Conservation (phyloP, 345 rosid genomes). For the Citrus reticulata region DNA sequence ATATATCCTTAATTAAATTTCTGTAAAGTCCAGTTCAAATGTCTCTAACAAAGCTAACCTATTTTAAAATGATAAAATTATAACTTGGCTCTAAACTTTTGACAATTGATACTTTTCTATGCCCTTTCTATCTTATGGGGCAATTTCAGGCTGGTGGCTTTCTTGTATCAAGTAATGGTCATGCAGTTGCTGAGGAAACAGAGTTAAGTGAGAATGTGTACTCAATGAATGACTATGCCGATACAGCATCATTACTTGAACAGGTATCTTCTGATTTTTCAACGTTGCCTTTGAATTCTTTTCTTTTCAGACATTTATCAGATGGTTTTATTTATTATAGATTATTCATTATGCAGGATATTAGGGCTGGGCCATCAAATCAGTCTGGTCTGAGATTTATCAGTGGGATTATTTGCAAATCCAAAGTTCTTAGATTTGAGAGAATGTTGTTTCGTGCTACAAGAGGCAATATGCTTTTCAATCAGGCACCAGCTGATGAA, state of each 20-base stretch:
- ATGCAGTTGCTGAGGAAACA: constrained; percentile 56
- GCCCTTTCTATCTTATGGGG: constrained; percentile 4
- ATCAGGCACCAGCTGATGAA: constrained; percentile 86
- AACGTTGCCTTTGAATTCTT: constrained; percentile 13
- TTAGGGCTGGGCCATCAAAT: constrained; percentile 54
- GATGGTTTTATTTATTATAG: constrained; percentile 15
- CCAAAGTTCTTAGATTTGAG: constrained; percentile 73
- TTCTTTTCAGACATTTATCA: constrained; percentile 17
- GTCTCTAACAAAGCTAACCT: neutral
- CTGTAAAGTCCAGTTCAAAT: neutral
- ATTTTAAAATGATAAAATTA: neutral
- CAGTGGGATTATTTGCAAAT: constrained; percentile 77
- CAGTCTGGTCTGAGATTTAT: constrained; percentile 86
- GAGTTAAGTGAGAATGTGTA: constrained; percentile 73
- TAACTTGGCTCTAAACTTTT: neutral
- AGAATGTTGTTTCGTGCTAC: constrained; percentile 97
- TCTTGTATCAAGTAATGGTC: constrained; percentile 75
- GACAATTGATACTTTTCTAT: neutral
- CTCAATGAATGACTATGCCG: constrained; percentile 46
- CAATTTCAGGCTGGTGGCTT: constrained; percentile 70
- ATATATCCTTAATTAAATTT: neutral
- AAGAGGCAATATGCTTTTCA: constrained; percentile 98
- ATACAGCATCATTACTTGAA: constrained; percentile 67
- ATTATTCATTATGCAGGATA: constrained; percentile 48
- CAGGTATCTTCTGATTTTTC: constrained; percentile 46